phyloP scores from a whole-genome alignment of 805 yeast genomes.

The Kodamaea fukazawae region DNA sequence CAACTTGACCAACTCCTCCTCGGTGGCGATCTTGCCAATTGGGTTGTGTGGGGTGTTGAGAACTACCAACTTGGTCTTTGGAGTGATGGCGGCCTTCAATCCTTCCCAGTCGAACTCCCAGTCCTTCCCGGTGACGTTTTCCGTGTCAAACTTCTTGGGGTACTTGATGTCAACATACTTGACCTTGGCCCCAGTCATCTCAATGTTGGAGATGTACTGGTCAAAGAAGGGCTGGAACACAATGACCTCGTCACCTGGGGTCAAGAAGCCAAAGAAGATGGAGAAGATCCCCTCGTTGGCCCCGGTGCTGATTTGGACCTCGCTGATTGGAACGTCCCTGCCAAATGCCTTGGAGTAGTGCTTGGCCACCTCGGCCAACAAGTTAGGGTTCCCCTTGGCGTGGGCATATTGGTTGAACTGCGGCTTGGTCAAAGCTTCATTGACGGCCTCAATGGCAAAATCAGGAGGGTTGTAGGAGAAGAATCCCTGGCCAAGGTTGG shows the following conservation, averaged over 20 bases:
- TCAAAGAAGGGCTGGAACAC: constrained; percentile 97
- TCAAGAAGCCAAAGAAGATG: constrained; percentile 77
- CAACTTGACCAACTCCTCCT: constrained; percentile 67
- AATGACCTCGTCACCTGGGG: constrained; percentile 90
- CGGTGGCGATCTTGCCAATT: constrained; percentile 83
- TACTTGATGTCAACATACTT: constrained; percentile 84
- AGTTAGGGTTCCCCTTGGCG: constrained; percentile 79
- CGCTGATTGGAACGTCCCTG: constrained; percentile 52
- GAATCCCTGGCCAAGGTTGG: constrained; percentile 95
- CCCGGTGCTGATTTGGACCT: constrained; percentile 86
- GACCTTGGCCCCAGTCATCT: constrained; percentile 89
- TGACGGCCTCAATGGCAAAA: constrained; percentile 85
- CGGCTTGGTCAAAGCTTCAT: constrained; percentile 68
- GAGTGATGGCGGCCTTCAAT: constrained; percentile 65
- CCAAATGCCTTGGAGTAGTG: constrained; percentile 70
- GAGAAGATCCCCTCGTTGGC: constrained; percentile 95
- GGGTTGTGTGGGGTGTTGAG: constrained; percentile 97
- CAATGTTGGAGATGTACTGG: constrained; percentile 92
- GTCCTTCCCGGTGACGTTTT: constrained; percentile 74
- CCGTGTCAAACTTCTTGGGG: constrained; percentile 63
- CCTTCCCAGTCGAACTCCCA: constrained; percentile 85
- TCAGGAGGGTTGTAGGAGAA: constrained; percentile 94
- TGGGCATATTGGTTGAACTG: constrained; percentile 89
- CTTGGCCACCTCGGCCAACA: constrained; percentile 65
- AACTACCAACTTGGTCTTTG: constrained; percentile 80